phyloP scores from a whole-genome alignment of 148 eudicot species.

The Pharnaceum exiguum region DNA sequence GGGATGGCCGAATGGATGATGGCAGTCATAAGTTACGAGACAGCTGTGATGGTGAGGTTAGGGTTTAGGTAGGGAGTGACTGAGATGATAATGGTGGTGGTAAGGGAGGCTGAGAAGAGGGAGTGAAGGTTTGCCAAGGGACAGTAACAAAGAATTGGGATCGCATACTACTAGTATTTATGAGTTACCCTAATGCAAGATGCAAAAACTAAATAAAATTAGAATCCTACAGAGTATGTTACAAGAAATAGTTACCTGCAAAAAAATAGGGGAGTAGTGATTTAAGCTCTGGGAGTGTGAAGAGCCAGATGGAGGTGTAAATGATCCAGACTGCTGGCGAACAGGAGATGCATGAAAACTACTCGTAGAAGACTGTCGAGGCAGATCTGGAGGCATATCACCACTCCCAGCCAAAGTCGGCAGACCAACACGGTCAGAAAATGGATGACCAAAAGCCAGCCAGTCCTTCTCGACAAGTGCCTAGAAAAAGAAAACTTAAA shows the following conservation, averaged over 20 bases:
- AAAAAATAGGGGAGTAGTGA: conserved; percentile 79
- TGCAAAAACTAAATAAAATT: neutral
- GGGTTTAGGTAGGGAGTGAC: no score
- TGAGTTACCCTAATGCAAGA: conserved; percentile 6
- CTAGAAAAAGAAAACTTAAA: conserved; percentile 24
- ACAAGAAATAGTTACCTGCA: conserved; percentile 52
- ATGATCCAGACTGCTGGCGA: conserved; percentile 69
- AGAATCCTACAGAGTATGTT: neutral
- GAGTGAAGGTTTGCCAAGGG: no score
- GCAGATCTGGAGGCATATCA: conserved; percentile 51
- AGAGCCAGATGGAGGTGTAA: conserved; percentile 45
- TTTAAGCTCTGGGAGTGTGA: conserved; percentile 60
- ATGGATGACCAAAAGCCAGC: conserved; percentile 99
- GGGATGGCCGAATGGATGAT: no score
- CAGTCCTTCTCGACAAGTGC: conserved; percentile 99
- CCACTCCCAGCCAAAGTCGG: conserved; percentile 69
- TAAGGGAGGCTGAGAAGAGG: no score
- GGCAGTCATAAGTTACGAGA: no score
- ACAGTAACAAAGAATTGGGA: no score
- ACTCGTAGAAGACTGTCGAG: conserved; percentile 61
- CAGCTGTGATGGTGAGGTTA: no score
- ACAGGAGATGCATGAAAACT: conserved; percentile 60
- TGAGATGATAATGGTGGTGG: no score
- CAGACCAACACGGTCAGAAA: conserved; percentile 82
- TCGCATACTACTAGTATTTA: no score